phyloP scores from a whole-genome alignment of 257 asterid genomes.

The Solanum sitiens region DNA sequence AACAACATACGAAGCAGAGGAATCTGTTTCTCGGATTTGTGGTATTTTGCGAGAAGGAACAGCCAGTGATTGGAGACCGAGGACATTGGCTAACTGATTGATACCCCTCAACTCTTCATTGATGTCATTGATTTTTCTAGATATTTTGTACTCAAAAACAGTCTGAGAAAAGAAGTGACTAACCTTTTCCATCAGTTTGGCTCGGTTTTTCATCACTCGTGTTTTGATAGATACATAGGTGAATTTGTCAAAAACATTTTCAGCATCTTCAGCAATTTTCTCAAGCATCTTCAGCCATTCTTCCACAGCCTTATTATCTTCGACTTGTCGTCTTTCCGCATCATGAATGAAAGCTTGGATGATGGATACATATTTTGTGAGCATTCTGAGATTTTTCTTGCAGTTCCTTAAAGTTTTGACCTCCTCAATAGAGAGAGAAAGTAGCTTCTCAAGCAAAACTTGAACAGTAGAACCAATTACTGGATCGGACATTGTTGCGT shows the following conservation, averaged over 20 bases:
- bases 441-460: neutral
- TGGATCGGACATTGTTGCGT: neutral
- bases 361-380: neutral
- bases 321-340: neutral
- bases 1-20: neutral
- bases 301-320: neutral
- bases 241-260: conserved; percentile 5
- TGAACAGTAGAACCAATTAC: neutral
- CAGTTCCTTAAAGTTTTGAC: neutral
- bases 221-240: neutral
- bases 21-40: neutral
- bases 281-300: conserved; percentile 13
- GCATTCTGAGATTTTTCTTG: neutral
- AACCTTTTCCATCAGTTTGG: neutral
- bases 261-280: conserved; percentile 5
- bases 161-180: neutral
- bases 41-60: neutral
- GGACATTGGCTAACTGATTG: neutral
- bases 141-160: neutral
- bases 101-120: neutral
- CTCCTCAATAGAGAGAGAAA: neutral
- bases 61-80: neutral
- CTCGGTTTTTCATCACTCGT: neutral
- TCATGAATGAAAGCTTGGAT: neutral
- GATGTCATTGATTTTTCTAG: neutral